Base-by-base conservation (phyloP, 495 filamentous ascomycete genomes). In the Hyaloscypha hepaticicola region DNA sequence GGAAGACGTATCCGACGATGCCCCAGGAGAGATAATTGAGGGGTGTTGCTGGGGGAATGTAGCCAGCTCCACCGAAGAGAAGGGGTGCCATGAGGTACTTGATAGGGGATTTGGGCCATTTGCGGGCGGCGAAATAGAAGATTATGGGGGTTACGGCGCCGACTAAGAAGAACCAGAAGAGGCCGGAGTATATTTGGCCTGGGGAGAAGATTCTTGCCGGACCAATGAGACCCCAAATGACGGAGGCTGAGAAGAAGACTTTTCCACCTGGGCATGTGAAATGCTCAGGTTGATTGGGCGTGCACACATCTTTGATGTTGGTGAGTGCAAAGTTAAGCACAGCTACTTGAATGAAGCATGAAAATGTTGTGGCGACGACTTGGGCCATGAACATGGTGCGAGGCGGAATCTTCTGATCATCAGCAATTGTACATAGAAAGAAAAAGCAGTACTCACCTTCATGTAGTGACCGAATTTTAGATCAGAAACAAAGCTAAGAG, bases 181-280 rank as follows among this genome's bases (percentile, higher is more conserved):
- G 78, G 7, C 80, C 79, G 0, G 84, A 81, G 74, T 91, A 91
- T 56, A 88, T 86, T 61, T 86, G 81, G 5, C 86, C 86, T 0
- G 85, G 83, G n/a, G 85, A 85, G 73, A 89, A 91, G 63, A 88
- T 83, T 55, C 86, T 83, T 0, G 77, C 80, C 0, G 88, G 88
- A 5, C 88, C 87, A 61, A 90, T 80, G 25, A 87, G 82, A 34
- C 88, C 88, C 87, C 87, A 91, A 28, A 90, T 88, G 1, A 90
- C 79, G 14, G 86, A 89, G 0, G 84, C 80, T 72, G 85, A 85
- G 68, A 88, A 91, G 69, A 89, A 90, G 21, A 88, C 85, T 9
- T 79, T 78, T 3, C 87, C 87, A 58, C 86, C 85, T 0, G 88
- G 88, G 68, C 88, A 91, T 12, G 83, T 88, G 58, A 89, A 91